These are phyloP conservation scores for Candida easanensis DNA, from an alignment of 805 yeast genomes.

Conservation along the genomic window DNA sequence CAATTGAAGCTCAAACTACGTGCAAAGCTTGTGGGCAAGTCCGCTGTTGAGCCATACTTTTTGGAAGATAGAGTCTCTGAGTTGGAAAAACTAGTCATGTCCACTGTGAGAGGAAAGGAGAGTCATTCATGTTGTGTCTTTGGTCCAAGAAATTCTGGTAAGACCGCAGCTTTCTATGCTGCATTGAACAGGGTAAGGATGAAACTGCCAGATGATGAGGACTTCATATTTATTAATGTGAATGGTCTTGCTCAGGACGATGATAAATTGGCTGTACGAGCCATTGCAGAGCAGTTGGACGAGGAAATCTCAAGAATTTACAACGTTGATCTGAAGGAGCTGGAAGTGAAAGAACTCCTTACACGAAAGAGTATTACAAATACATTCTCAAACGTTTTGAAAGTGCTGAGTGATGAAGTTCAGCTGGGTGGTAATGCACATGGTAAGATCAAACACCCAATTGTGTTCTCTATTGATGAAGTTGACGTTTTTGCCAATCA, in stretches of 20 bases:
- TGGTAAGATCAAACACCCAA: slow-evolving; percentile 36
- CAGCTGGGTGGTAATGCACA: slow-evolving; percentile 4
- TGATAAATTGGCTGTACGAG: slow-evolving; percentile 77
- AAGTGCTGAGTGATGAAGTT: slow-evolving; percentile 43
- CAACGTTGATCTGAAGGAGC: slow-evolving; percentile 23
- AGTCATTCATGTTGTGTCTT: slow-evolving; percentile 79
- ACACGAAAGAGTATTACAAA: slow-evolving; percentile 55
- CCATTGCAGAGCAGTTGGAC: slow-evolving; percentile 83
- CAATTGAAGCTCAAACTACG: slow-evolving; percentile 4
- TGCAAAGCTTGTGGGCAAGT: slow-evolving; percentile 11
- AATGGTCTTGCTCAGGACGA: slow-evolving; percentile 72
- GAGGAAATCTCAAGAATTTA: slow-evolving; percentile 34
- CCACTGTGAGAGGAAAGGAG: slow-evolving; percentile 63
- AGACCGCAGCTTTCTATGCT: slow-evolving; percentile 57
- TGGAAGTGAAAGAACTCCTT: slow-evolving; percentile 32
- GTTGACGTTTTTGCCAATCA: slow-evolving; percentile 74
- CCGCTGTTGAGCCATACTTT: slow-evolving; percentile 29
- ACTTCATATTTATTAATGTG: slow-evolving; percentile 60
- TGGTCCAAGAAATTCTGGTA: slow-evolving; percentile 82
- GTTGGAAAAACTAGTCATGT: slow-evolving; percentile 54
- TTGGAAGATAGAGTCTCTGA: slow-evolving; percentile 42
- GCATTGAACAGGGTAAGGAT: slow-evolving; percentile 39
- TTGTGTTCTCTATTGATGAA: slow-evolving; percentile 81
- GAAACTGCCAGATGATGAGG: slow-evolving; percentile 38
- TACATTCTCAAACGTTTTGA: slow-evolving; percentile 57